phyloP scores from a whole-genome alignment of 225 moss, liverwort and hornwort species.

The Pseudoscleropodium purum region DNA sequence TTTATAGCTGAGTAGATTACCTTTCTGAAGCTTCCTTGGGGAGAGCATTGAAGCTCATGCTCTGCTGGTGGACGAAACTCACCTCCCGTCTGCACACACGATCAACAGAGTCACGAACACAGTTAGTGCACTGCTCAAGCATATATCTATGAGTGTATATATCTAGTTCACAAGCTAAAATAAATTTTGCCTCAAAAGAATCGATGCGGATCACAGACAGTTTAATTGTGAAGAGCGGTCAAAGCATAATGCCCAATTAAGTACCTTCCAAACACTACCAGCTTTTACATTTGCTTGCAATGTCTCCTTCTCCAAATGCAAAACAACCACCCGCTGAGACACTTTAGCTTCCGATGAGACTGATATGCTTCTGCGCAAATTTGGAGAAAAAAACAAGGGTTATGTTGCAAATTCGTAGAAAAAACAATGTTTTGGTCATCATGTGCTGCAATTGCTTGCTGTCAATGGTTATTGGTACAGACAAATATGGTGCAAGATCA shows the following conservation, averaged over 20 bases:
- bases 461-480: neutral
- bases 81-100: no score
- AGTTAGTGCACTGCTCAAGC: no score
- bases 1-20: no score
- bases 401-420: neutral
- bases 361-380: constrained; percentile 4
- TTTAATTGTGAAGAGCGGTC: neutral
- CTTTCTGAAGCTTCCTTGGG: no score
- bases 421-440: neutral
- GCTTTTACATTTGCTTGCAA: constrained; percentile 1
- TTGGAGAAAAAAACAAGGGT: no score
- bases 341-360: constrained; percentile 25
- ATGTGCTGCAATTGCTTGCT: neutral
- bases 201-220: neutral
- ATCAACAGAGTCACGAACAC: no score
- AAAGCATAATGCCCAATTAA: neutral
- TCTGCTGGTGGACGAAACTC: no score
- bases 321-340: constrained; percentile 12
- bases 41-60: no score
- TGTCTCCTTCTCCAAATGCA: constrained; percentile 1
- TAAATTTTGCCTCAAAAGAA: neutral
- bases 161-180: no score
- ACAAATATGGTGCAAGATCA: neutral
- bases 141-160: no score
- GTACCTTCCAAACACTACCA: constrained; percentile 33